Conservation (phyloP, 2,329 filamentous ascomycete genomes). For the Monilinia vaccinii-corymbosi region DNA sequence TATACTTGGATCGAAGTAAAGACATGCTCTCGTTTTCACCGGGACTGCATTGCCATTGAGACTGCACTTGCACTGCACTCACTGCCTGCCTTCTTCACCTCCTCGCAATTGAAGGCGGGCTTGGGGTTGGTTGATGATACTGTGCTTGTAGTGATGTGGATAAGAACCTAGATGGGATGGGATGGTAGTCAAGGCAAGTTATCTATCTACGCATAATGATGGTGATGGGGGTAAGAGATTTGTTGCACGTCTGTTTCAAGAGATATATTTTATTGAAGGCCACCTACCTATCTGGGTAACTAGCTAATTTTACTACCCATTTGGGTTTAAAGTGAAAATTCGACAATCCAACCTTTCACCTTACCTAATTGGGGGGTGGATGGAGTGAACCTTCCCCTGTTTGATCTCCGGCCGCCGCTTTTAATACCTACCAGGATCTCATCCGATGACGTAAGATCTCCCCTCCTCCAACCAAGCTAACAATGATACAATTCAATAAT, state of each 20-base stretch:
- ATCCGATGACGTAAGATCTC: neutral
- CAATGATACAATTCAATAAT: too few species aligned
- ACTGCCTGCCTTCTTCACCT: neutral
- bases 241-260: slow-evolving; percentile 11
- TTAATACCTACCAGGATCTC: too few species aligned
- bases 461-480: neutral
- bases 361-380: too few species aligned
- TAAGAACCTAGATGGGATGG: neutral
- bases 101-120: neutral
- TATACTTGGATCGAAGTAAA: slow-evolving; percentile 6
- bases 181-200: neutral
- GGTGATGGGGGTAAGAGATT: neutral
- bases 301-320: too few species aligned
- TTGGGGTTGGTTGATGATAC: neutral
- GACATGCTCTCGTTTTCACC: slow-evolving; percentile 7
- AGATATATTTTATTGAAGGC: too few species aligned
- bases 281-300: too few species aligned
- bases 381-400: neutral
- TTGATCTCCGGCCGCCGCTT: too few species aligned
- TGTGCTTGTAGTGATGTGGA: neutral
- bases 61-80: neutral
- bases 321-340: too few species aligned
- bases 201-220: neutral
- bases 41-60: slow-evolving; percentile 4
- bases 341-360: too few species aligned